Base-by-base conservation (phyloP, 768 basidiomycete species). In the Naematelia encephala region DNA sequence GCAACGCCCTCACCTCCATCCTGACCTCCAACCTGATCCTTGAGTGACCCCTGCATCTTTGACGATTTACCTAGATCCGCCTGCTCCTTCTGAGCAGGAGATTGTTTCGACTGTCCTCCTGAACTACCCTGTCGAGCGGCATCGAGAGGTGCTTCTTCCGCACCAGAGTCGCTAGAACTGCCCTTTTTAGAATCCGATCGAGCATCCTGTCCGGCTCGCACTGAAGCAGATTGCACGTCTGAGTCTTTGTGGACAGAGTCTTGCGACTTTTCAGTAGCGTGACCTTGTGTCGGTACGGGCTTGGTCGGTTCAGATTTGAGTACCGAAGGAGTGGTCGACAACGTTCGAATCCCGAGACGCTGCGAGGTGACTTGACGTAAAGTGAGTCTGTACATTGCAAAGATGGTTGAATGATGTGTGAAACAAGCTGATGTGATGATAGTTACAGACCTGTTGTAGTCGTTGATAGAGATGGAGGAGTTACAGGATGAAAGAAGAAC, bases 11-110 rank as follows among this genome's bases (percentile, higher is more conserved):
- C 55, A 13, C 54, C 62, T 5, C 57, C 67, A 42, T 64, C 61
- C 57, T 74, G 70, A 47, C 73, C 75, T 19, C 72, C 76, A 25
- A 67, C 57, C 43, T 77, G 76, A 58, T 77, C 76, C 52, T 63
- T 65, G 47, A 74, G 66, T 4, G 51, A 42, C 12, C 72, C 72
- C 10, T 43, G 5, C n/a, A 39, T 39, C 8, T 39, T 8, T 39
- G 34, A 39, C 16, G 34, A 16, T 56, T 34, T 29, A 59, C 34
- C 44, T 28, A 12, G 55, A 57, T 48, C 62, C 57, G 4, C 62
- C 69, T 28, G 45, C 50, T 3, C 58, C 59, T 44, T 64, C 45
- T 4, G 50, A 34, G 16, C 58, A 50, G 14, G 26, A 11, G 47
- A 53, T 27, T 56, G 29, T 51, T 73, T 69, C 16, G 46, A 25